Base-by-base conservation (phyloP, 1,284 basidiomycete genomes). In the Vanrija humicola region DNA sequence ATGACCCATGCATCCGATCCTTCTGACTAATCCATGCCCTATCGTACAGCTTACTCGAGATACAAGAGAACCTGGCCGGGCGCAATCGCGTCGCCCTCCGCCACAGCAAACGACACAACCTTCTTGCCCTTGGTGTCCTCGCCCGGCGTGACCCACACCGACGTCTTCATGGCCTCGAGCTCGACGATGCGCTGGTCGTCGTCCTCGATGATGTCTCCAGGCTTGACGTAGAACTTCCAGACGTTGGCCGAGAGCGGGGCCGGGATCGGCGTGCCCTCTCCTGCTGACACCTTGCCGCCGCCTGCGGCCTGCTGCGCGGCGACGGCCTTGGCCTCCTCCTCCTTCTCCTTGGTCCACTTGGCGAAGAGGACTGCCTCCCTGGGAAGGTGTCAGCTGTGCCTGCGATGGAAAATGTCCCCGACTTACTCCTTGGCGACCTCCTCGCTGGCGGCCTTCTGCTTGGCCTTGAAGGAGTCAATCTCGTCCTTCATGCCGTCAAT, bases 151-250 rank as follows among this genome's bases (percentile, higher is more conserved):
- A 72, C 61, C 19, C 47, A 46, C 4, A 66, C 65, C 38, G 53
- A 65, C 54, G 67, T 86, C 74, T 88, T 88, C 86, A 87, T 88
- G 0, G 86, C 85, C 67, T 87, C 85, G 16, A 88, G 77, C 56
- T 62, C 60, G 21, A 87, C 77, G 5, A 83, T 62, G 46, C 86
- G 61, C 16, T 82, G 77, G 34, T 84, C 79, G 10, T 82, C 81
- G 0, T 75, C 74, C 12, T 70, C 58, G 39, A 86, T 76, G 0
- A 65, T 61, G 48, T 84, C 80, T 7, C 82, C 83, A 3, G 64
- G 72, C 15, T 61, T 62, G 40, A 77, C 79, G 21, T 76, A 75
- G 55, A 86, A 79, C 66, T 83, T 86, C 83, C 82, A 85, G 8
- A 87, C 71, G 10, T 78, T 78, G 0, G 83, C 84, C 9, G 81